Evolutionary conservation across 768 basidiomycete genomes (phyloP).

Genomic region (Tylopilus balloui): DNA sequence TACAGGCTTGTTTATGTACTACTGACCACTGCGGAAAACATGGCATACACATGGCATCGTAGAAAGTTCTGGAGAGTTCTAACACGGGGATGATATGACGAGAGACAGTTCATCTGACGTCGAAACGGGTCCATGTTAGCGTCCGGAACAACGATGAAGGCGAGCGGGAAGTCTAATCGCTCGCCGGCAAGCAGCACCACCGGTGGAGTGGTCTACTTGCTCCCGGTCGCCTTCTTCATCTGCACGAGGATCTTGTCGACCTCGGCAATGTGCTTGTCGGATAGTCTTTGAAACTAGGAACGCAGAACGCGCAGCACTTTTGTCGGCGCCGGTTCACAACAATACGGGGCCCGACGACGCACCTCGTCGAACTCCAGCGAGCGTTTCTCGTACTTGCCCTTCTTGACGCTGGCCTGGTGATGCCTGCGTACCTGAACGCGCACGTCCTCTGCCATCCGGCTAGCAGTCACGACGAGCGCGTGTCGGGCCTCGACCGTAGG

Average conservation of each 20-base stretch:
- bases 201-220: slow-evolving; percentile 13
- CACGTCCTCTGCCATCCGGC: slow-evolving; percentile 67
- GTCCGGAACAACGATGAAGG: too few species aligned
- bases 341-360: not conserved
- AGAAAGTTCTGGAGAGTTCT: too few species aligned
- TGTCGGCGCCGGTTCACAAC: too few species aligned
- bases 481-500: slow-evolving; percentile 72
- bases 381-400: slow-evolving; percentile 63
- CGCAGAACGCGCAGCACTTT: too few species aligned
- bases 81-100: too few species aligned
- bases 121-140: too few species aligned
- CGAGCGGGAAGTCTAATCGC: not conserved
- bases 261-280: slow-evolving; percentile 57
- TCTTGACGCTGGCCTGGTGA: slow-evolving; percentile 63
- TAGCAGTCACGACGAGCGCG: slow-evolving; percentile 49
- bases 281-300: slow-evolving; percentile 68
- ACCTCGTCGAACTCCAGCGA: slow-evolving; percentile 68
- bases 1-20: too few species aligned
- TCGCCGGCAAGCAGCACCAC: not conserved
- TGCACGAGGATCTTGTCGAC: slow-evolving; percentile 61
- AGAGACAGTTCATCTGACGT: too few species aligned
- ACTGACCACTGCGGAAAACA: too few species aligned
- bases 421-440: slow-evolving; percentile 71
- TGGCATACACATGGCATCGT: too few species aligned
- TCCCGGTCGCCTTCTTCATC: slow-evolving; percentile 53